A percentile compares a stretch with the other conserved stretches of the same genome.
Conservation (phyloP, 2,329 filamentous ascomycete genomes). For the Fusarium sp. region DNA sequence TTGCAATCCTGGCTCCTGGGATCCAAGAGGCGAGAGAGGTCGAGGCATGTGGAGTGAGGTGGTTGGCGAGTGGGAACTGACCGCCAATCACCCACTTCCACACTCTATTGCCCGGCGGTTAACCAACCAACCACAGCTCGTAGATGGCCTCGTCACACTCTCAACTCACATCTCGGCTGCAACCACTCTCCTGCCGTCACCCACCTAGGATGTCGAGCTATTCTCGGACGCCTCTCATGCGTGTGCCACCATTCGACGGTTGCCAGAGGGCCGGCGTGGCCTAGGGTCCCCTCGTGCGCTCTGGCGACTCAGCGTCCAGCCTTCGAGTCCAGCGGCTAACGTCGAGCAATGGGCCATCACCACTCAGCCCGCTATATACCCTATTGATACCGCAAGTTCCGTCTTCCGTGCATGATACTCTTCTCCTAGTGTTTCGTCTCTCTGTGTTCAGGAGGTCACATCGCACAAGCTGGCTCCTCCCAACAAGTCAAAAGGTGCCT, state of each 20-base stretch:
- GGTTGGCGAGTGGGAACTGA: constrained; percentile 26
- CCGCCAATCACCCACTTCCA: constrained; percentile 36
- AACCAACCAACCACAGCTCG: constrained; percentile 55
- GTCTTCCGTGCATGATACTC: constrained; percentile 55
- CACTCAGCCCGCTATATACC: constrained; percentile 69
- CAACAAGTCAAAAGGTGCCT: constrained; percentile 44
- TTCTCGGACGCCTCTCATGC: constrained; percentile 51
- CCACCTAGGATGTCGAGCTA: constrained; percentile 49
- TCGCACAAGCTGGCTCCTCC: constrained; percentile 47
- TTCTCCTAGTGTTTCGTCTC: constrained; percentile 62
- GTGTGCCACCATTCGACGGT: constrained; percentile 47
- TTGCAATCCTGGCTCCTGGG: constrained; percentile 19
- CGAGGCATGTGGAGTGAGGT: constrained; percentile 26
- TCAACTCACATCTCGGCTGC: constrained; percentile 39
- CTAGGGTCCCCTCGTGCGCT: constrained; percentile 36
- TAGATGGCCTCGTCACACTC: constrained; percentile 36
- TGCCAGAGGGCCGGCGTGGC: constrained; percentile 32
- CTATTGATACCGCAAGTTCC: constrained; percentile 56
- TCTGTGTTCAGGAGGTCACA: constrained; percentile 56
- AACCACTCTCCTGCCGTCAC: constrained; percentile 44
- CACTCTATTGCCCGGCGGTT: constrained; percentile 50
- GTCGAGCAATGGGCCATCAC: constrained; percentile 57
- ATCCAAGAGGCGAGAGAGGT: constrained; percentile 20
- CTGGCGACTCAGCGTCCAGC: constrained; percentile 56
- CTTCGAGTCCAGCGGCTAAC: constrained; percentile 54